Percentiles rank a stretch among this genome's conserved stretches.
phyloP scores from a whole-genome alignment of 2,329 filamentous ascomycete genomes.

The Ascosphaera aggregata region DNA sequence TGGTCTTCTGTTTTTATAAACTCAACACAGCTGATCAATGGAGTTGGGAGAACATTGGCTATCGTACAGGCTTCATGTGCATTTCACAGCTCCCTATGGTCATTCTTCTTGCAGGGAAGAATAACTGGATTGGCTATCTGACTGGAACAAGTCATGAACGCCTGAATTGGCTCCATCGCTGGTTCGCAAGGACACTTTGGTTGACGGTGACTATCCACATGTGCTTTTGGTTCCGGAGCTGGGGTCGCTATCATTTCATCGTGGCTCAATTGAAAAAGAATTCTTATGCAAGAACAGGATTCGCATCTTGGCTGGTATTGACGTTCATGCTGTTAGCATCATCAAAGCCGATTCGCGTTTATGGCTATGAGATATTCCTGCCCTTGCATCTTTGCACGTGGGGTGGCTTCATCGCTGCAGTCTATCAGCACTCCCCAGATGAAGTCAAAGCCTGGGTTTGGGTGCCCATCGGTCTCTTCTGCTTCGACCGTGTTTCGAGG shows the following conservation, averaged over 20 bases:
- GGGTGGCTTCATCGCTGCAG: conserved; percentile 22
- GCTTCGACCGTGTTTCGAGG: conserved; percentile 21
- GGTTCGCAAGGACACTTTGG: conserved; percentile 27
- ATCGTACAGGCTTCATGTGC: conserved; percentile 29
- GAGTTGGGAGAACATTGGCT: conserved; percentile 32
- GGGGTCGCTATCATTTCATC: conserved; percentile 28
- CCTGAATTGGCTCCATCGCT: conserved; percentile 29
- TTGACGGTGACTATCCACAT: conserved; percentile 30
- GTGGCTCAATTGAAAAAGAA: conserved; percentile 24
- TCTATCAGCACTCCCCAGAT: conserved; percentile 25
- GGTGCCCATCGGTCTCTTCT: conserved; percentile 23
- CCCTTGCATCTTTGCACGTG: conserved; percentile 29
- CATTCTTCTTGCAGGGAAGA: conserved; percentile 30
- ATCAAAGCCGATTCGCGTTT: conserved; percentile 23
- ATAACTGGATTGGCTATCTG: conserved; percentile 27
- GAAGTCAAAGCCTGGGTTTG: conserved; percentile 23
- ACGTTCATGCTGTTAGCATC: conserved; percentile 29
- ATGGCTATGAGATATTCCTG: conserved; percentile 31
- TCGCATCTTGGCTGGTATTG: conserved; percentile 28
- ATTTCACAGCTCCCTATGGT: conserved; percentile 31
- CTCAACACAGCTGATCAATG: conserved; percentile 26
- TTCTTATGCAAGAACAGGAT: conserved; percentile 25
- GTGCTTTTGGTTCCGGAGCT: conserved; percentile 29
- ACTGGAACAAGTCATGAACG: conserved; percentile 26
- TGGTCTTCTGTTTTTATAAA: conserved; percentile 33